Evolutionary conservation across 1,284 basidiomycete species (phyloP), one percentile per base, ranked within the genome.

Genomic region (Boletus subluridellus): DNA sequence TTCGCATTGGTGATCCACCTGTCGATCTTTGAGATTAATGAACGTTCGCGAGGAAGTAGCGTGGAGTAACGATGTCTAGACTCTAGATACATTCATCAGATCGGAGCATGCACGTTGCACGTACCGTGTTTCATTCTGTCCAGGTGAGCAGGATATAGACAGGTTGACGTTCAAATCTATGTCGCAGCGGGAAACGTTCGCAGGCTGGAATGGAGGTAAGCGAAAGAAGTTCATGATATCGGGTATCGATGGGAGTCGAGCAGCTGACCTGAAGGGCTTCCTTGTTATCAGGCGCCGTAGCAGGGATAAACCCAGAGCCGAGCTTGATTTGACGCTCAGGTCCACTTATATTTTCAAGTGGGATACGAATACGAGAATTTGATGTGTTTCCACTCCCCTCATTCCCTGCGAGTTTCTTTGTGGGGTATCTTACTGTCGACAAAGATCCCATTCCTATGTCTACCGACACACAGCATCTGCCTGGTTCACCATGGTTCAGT

Each of bases 141-240:
- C 14, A 30, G 46, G 46, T 24, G 38, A 39, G 48, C 30, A 21
- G n/a, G 21, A 26, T 42, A 26, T 24, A 15, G 26, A 34, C 3
- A 49, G 12, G 37, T 21, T 12, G 12, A 15, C 17, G 4, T 28
- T 37, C 8, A 3, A 24, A 14, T 11, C 6, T 26, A 5, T 15
- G 26, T 32, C 24, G 17, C 21, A 15, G 47, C 9, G 21, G 34
- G 39, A 50, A 52, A 42, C 4, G 32, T 54, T 62, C 49, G 15
- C 49, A 53, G 45, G 51, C 24, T 49, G 32, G 15, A 35, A 38
- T 45, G 35, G 2, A 49, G 52, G 57, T 45, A 55, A 63, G 56
- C 48, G 49, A 60, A 58, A 38, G 53, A 55, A 62, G 42, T 12
- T 4, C 11, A 10, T 49, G 32, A 47, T 64, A 32, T 49, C 41